Evolutionary conservation across 768 basidiomycete genomes (phyloP).

Genomic region (Boletus insuetus): DNA sequence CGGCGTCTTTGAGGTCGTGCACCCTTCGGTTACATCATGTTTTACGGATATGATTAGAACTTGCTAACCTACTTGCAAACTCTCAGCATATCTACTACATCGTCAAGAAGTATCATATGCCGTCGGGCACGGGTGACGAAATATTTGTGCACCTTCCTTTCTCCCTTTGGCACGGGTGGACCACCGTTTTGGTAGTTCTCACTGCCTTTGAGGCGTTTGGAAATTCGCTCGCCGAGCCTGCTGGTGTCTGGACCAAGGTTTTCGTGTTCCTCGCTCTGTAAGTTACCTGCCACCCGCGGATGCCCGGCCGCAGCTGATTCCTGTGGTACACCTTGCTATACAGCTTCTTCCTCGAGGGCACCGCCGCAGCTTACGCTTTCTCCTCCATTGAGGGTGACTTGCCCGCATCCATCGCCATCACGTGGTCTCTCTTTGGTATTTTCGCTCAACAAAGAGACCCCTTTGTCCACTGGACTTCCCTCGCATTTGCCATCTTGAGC

Average conservation of each 20-base stretch:
- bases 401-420: constrained; percentile 87
- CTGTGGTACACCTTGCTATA: constrained; percentile 1
- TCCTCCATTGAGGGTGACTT: constrained; percentile 87
- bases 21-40: constrained; percentile 1
- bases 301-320: constrained; percentile 1
- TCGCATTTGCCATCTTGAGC: constrained; percentile 82
- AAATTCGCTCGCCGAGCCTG: constrained; percentile 56
- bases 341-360: constrained; percentile 90
- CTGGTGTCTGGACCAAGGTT: constrained; percentile 90
- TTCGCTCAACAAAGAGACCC: constrained; percentile 65
- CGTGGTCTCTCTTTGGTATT: constrained; percentile 93
- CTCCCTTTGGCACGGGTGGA: constrained; percentile 94
- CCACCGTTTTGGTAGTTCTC: constrained; percentile 76
- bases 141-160: constrained; percentile 94
- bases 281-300: constrained; percentile 24
- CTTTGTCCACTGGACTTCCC: constrained; percentile 90
- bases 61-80: constrained; percentile 12
- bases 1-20: constrained; percentile 1
- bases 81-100: constrained; percentile 86
- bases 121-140: constrained; percentile 70
- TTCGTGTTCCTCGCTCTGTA: constrained; percentile 91
- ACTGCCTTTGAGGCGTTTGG: constrained; percentile 90
- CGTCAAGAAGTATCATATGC: constrained; percentile 80
- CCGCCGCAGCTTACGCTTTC: constrained; percentile 93
- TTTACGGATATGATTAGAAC: constrained; percentile 5